Conservation (phyloP, 2,329 filamentous ascomycete species). For the Aspergillus ustus region DNA sequence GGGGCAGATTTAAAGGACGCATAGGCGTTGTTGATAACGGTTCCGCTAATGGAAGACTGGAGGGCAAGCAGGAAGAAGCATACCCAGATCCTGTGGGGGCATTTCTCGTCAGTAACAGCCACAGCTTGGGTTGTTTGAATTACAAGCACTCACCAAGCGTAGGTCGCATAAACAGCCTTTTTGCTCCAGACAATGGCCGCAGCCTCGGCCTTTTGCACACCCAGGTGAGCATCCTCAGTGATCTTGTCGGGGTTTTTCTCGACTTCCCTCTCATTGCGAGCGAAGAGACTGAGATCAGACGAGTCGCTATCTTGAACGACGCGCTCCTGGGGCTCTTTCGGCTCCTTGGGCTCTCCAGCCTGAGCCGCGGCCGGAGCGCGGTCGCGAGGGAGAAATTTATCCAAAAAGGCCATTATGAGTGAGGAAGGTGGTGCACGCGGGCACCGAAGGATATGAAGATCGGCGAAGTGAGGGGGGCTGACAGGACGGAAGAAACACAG, state of each 20-base stretch:
- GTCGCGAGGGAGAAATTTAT: constrained; percentile 6
- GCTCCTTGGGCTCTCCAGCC: background rate
- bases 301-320: constrained; percentile 24
- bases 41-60: constrained; percentile 47
- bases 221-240: constrained; percentile 39
- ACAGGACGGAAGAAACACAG: background rate
- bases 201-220: constrained; percentile 54
- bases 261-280: constrained; percentile 35
- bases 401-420: constrained; percentile 4
- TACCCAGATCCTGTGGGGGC: constrained; percentile 50
- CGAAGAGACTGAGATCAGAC: constrained; percentile 31
- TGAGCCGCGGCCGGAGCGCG: background rate
- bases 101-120: constrained; percentile 6
- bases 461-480: background rate
- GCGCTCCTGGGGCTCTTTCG: constrained; percentile 5
- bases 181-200: constrained; percentile 53
- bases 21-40: constrained; percentile 56
- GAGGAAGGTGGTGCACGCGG: background rate
- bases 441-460: background rate
- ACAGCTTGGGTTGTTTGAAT: background rate
- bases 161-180: constrained; percentile 38
- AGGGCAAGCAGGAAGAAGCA: constrained; percentile 53
- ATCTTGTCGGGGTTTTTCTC: constrained; percentile 28
- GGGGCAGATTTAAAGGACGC: constrained; percentile 57
- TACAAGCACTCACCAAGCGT: constrained; percentile 35